Evolutionary conservation across 108 stramenopile species (phyloP).

Genomic region (Fistulifera pelliculosa): DNA sequence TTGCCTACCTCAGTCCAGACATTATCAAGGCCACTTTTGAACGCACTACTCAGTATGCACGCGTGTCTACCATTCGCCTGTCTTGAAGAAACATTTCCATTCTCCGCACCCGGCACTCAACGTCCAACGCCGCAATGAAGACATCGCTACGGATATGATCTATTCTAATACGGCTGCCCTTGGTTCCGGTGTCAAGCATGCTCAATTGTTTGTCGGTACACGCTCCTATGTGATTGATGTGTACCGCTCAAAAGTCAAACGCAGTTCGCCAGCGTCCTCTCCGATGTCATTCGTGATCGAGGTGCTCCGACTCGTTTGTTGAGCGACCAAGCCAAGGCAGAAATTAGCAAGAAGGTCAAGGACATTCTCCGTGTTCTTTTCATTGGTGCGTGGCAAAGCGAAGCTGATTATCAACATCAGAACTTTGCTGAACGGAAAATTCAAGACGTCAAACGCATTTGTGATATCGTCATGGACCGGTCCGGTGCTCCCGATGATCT

Average conservation of each 20-base stretch:
- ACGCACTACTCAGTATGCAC: too few species aligned
- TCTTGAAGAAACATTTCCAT: too few species aligned
- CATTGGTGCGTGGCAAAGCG: background rate
- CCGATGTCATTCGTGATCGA: conserved; percentile 10
- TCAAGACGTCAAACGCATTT: background rate
- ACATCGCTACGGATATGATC: too few species aligned
- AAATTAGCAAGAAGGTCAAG: background rate
- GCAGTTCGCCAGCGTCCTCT: background rate
- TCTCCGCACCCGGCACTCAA: too few species aligned
- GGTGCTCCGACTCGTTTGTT: conserved; percentile 19
- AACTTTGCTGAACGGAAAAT: background rate
- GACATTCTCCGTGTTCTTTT: background rate
- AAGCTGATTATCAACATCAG: background rate
- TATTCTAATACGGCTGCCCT: too few species aligned
- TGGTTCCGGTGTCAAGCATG: too few species aligned
- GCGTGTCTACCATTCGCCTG: too few species aligned
- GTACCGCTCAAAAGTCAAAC: background rate
- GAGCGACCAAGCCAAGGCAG: conserved; percentile 4
- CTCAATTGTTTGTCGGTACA: too few species aligned
- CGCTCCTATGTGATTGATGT: too few species aligned
- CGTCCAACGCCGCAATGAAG: too few species aligned
- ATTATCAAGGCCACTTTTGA: too few species aligned
- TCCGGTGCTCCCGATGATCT: background rate
- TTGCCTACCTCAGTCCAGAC: too few species aligned
- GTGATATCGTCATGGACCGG: background rate